Conservation (phyloP, 371 early-diverging fungal genomes). For the Rhizoclosmatium hyalinum region DNA sequence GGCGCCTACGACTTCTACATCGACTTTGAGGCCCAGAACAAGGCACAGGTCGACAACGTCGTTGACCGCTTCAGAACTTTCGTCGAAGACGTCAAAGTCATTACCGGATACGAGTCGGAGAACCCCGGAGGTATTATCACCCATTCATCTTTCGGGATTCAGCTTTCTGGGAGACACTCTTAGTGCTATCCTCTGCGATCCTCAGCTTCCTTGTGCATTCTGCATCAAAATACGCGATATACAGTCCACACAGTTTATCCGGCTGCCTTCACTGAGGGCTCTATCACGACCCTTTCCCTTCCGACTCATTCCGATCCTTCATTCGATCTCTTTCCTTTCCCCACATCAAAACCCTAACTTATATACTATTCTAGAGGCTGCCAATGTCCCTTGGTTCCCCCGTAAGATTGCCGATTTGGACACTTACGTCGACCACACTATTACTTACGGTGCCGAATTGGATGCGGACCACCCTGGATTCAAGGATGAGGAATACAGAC, state of each 20-base stretch:
- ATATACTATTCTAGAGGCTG: background rate
- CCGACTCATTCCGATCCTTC: background rate
- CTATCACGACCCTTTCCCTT: background rate
- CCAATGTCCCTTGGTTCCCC: slow-evolving; percentile 91
- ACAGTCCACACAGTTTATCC: too few relatives aligned
- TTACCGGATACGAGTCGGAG: slow-evolving; percentile 37
- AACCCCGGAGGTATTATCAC: background rate
- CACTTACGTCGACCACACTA: slow-evolving; percentile 89
- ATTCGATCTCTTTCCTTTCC: background rate
- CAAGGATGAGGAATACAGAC: slow-evolving; percentile 83
- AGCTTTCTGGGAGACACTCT: too few relatives aligned
- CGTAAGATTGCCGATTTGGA: slow-evolving; percentile 93
- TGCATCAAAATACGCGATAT: too few relatives aligned
- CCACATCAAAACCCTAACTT: background rate
- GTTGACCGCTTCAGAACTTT: slow-evolving; percentile 64
- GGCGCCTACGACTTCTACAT: slow-evolving; percentile 94
- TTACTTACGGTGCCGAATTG: slow-evolving; percentile 85
- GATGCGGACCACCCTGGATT: slow-evolving; percentile 96
- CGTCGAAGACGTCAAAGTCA: slow-evolving; percentile 65
- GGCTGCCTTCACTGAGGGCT: background rate
- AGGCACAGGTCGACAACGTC: slow-evolving; percentile 61
- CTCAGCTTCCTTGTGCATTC: too few relatives aligned
- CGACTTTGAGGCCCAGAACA: slow-evolving; percentile 76
- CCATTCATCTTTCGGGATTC: too few relatives aligned
- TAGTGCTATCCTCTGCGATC: too few relatives aligned